These are phyloP conservation scores for Globisporangium polare DNA, from an alignment of 352 stramenopile species.

Conservation along the genomic window DNA sequence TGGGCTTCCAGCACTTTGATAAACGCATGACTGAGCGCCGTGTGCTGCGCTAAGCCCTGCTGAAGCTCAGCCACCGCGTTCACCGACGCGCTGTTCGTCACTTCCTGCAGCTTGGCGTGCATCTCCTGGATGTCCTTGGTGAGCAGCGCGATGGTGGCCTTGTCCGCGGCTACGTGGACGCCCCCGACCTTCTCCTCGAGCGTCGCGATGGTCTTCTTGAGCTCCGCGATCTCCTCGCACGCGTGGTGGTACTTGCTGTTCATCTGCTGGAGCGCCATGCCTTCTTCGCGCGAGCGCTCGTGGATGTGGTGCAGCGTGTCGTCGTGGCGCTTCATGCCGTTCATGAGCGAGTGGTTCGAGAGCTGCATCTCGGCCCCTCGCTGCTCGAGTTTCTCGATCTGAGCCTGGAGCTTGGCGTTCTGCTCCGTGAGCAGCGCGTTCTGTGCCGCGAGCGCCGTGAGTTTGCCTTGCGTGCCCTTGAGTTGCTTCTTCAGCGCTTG, in stretches of 20 bases:
- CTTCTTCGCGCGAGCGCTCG: conserved; percentile 51
- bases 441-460: conserved; percentile 48
- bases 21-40: conserved; percentile 30
- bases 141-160: conserved; percentile 57
- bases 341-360: conserved; percentile 54
- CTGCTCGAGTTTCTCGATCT: conserved; percentile 24
- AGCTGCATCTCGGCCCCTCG: conserved; percentile 40
- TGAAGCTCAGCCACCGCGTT: conserved; percentile 2
- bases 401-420: conserved; percentile 23
- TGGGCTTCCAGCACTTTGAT: conserved; percentile 30
- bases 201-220: conserved; percentile 59
- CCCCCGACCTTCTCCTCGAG: conserved; percentile 71
- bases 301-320: conserved; percentile 62
- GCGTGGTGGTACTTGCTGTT: conserved; percentile 62
- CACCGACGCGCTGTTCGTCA: neutral
- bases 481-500: conserved; percentile 42
- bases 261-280: conserved; percentile 41
- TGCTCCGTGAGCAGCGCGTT: conserved; percentile 29
- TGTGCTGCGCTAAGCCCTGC: conserved; percentile 1
- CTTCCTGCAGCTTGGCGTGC: conserved; percentile 16
- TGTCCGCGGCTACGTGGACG: conserved; percentile 60
- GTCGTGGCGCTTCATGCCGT: conserved; percentile 69
- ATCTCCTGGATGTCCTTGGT: conserved; percentile 56
- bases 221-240: conserved; percentile 67
- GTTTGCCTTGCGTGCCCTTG: conserved; percentile 45